Evolutionary conservation across 345 rosid species (phyloP).

Genomic region (Reutealis trisperma): DNA sequence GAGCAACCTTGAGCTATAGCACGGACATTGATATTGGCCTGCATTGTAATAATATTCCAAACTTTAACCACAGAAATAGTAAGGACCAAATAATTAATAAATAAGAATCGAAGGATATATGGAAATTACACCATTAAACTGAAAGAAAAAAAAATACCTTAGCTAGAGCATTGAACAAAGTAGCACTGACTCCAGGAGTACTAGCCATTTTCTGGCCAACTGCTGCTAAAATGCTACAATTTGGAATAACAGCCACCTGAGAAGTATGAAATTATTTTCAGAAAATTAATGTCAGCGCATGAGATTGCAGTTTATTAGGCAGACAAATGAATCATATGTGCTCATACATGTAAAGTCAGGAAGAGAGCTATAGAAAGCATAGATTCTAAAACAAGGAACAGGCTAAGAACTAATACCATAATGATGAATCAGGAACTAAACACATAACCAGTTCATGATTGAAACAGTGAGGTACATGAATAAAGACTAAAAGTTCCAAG

Average conservation of each 20-base stretch:
- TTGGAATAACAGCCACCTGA: slow-evolving; percentile 80
- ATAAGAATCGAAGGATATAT: background rate
- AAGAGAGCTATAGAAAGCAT: slow-evolving; percentile 4
- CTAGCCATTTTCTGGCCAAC: slow-evolving; percentile 99
- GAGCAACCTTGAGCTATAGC: slow-evolving; percentile 99
- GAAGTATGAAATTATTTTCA: slow-evolving; percentile 9
- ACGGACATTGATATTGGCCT: slow-evolving; percentile 96
- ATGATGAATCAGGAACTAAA: background rate
- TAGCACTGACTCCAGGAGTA: slow-evolving; percentile 95
- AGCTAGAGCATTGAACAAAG: slow-evolving; percentile 94
- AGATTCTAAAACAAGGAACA: background rate
- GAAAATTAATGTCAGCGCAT: slow-evolving; percentile 17
- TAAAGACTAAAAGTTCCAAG: background rate
- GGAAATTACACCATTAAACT: background rate
- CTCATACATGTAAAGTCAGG: background rate
- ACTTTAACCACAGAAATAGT: background rate
- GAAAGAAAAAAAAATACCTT: slow-evolving; percentile 49
- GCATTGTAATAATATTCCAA: slow-evolving; percentile 29
- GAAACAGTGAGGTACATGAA: background rate
- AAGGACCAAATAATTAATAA: too few species aligned
- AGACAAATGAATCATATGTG: background rate
- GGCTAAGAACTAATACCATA: background rate
- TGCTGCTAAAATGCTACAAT: slow-evolving; percentile 93
- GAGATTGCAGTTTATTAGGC: slow-evolving; percentile 7
- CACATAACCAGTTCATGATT: background rate